Evolutionary conservation across 257 asterid species (phyloP).

Genomic region (Verbascum thapsus): DNA sequence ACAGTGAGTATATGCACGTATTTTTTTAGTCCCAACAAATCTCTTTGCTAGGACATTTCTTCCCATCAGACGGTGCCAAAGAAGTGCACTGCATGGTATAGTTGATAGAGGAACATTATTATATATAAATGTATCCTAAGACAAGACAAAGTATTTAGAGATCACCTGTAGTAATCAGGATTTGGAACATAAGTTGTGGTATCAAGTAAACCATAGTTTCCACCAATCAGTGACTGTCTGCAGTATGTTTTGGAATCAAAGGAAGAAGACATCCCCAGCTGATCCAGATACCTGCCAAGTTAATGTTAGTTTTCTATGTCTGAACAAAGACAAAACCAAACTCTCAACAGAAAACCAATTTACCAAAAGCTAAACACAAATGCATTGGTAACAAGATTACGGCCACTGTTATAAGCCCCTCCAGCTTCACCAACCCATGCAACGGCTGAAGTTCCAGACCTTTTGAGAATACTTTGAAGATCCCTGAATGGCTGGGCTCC

Average conservation of each 20-base stretch:
- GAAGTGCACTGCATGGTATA: constrained; percentile 66
- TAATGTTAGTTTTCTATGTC: constrained; percentile 4
- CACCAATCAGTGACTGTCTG: constrained; percentile 86
- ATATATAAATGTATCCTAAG: background rate
- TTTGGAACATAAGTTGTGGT: constrained; percentile 66
- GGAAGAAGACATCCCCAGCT: constrained; percentile 82
- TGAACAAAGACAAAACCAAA: background rate
- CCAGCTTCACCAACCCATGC: constrained; percentile 93
- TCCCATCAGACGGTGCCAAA: constrained; percentile 96
- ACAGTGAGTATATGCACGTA: constrained; percentile 83
- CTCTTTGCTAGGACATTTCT: constrained; percentile 58
- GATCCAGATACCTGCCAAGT: constrained; percentile 70
- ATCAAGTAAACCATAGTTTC: constrained; percentile 85
- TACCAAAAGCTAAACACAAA: constrained; percentile 92
- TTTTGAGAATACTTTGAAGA: constrained; percentile 50
- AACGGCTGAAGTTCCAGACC: constrained; percentile 39
- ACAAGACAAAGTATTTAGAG: background rate
- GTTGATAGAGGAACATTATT: no score
- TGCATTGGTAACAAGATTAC: constrained; percentile 64
- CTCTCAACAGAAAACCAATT: background rate
- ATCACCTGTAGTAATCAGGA: constrained; percentile 90
- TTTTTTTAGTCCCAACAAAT: constrained; percentile 50
- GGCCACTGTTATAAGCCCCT: constrained; percentile 89
- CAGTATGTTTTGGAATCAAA: constrained; percentile 78
- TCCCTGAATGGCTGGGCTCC: constrained; percentile 52